phyloP scores from a whole-genome alignment of 441 rosid genomes.

The Melianthus villosus region DNA sequence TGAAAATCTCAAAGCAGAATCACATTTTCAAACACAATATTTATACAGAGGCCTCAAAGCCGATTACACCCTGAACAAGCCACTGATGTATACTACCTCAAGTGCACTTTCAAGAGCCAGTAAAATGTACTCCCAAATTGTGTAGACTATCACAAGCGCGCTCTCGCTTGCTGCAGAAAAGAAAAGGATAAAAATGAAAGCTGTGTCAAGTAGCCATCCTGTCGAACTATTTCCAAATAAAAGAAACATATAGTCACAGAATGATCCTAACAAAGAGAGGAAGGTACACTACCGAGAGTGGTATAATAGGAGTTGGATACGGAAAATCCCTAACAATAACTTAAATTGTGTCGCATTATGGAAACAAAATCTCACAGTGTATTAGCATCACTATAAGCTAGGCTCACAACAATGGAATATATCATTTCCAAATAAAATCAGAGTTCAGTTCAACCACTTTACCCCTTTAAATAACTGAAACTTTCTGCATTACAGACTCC shows the following conservation, averaged over 20 bases:
- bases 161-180: constrained; percentile 76
- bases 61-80: constrained; percentile 84
- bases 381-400: no score
- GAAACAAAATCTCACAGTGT: no score
- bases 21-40: no score
- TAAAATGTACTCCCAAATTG: constrained; percentile 57
- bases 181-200: not conserved
- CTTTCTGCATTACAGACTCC: constrained; percentile 77
- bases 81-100: constrained; percentile 70
- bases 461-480: constrained; percentile 86
- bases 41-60: no score
- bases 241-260: not conserved
- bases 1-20: no score
- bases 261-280: no score
- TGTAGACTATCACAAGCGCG: constrained; percentile 80
- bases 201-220: not conserved
- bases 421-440: not conserved
- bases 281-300: no score
- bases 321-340: no score
- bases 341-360: no score
- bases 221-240: no score
- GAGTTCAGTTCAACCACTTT: constrained; percentile 65
- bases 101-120: constrained; percentile 55
- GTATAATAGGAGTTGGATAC: no score
- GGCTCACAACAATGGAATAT: no score